phyloP scores from a whole-genome alignment of 139 green algal genomes.

The Picochlorum costavermella region DNA sequence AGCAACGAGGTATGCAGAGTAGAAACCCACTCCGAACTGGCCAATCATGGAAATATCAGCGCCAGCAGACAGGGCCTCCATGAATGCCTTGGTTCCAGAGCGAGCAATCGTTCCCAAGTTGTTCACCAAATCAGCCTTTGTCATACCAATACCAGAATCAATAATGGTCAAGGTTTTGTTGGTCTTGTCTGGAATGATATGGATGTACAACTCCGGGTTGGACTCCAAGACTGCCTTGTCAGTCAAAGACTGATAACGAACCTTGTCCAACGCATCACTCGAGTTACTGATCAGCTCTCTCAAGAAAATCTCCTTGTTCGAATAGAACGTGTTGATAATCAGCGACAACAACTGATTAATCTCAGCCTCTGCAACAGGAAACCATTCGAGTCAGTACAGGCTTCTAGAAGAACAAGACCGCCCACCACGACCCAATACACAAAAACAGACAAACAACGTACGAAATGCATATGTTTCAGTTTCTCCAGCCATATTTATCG shows the following conservation, averaged over 20 bases:
- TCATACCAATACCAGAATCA: constrained; percentile 96
- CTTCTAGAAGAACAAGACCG: neutral
- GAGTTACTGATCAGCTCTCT: constrained; percentile 94
- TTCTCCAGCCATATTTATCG: constrained; percentile 34
- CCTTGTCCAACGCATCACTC: constrained; percentile 97
- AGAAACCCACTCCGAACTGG: constrained; percentile 99
- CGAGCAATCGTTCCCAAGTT: constrained; percentile 99
- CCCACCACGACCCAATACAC: neutral
- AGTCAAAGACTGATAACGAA: constrained; percentile 92
- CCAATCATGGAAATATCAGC: constrained; percentile 99
- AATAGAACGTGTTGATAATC: constrained; percentile 97
- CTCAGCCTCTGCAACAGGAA: constrained; percentile 63
- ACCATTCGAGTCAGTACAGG: neutral
- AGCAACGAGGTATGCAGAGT: constrained; percentile 98
- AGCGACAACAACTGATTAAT: constrained; percentile 99
- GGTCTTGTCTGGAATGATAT: constrained; percentile 93
- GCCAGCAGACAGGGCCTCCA: constrained; percentile 96
- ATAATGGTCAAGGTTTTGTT: constrained; percentile 93
- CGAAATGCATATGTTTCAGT: constrained; percentile 73
- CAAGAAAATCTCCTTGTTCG: constrained; percentile 98
- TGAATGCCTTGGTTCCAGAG: constrained; percentile 98
- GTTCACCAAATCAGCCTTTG: constrained; percentile 97
- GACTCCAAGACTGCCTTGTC: constrained; percentile 94
- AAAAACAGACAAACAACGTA: constrained; percentile 8
- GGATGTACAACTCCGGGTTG: constrained; percentile 80